Evolutionary conservation across 2,329 filamentous ascomycete species (phyloP).

Genomic region (Aspergillus fumigatus): DNA sequence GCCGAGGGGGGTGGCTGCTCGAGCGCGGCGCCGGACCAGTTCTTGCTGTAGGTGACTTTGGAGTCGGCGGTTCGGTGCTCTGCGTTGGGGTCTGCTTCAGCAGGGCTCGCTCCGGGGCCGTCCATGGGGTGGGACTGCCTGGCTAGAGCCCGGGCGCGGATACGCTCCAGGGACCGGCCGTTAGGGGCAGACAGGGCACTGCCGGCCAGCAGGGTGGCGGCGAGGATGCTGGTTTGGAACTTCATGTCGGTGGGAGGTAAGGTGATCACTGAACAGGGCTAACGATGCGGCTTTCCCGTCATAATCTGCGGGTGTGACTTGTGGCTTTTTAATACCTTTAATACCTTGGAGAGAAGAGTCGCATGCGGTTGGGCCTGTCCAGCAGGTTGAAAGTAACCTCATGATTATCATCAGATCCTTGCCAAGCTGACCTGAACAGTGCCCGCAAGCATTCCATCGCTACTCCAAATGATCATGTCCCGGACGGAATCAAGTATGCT

Average conservation of each 20-base stretch:
- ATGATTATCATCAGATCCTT: background rate
- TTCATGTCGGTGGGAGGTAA: slow-evolving; percentile 24
- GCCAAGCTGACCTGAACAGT: background rate
- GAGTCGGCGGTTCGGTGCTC: slow-evolving; percentile 15
- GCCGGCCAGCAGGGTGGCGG: slow-evolving; percentile 19
- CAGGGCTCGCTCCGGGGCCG: slow-evolving; percentile 4
- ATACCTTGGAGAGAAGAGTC: background rate
- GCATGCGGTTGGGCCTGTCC: background rate
- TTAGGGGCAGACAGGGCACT: slow-evolving; percentile 26
- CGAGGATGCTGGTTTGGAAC: slow-evolving; percentile 17
- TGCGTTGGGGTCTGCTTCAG: background rate
- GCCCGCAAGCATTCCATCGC: background rate
- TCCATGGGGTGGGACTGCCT: slow-evolving; percentile 25
- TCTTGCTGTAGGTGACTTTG: slow-evolving; percentile 49
- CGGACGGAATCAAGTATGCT: background rate
- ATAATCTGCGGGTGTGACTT: background rate
- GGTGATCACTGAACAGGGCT: background rate
- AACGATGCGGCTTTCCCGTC: background rate
- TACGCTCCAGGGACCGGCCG: slow-evolving; percentile 24
- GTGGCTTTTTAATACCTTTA: background rate
- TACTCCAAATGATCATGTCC: background rate
- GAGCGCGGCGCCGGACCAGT: slow-evolving; percentile 58
- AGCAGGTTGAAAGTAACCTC: background rate
- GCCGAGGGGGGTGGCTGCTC: slow-evolving; percentile 38
- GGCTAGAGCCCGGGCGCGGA: slow-evolving; percentile 22